phyloP scores from a whole-genome alignment of 2,329 filamentous ascomycete genomes.

The Penicillium sp. region DNA sequence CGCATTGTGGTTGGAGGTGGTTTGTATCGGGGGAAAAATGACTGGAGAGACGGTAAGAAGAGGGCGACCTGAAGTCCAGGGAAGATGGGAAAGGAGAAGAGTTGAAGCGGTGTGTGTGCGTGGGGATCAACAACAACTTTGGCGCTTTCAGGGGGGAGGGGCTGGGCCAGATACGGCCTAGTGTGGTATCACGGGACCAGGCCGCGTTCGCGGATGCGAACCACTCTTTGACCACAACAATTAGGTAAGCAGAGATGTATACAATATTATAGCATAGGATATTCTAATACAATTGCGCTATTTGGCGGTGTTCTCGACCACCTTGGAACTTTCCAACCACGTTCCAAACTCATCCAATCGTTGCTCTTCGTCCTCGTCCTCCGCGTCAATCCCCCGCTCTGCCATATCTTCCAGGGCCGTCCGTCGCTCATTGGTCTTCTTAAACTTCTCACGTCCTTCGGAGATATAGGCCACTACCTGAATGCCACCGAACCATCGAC shows the following conservation, averaged over 20 bases:
- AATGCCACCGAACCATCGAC: constrained; percentile 75
- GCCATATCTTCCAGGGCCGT: constrained; percentile 51
- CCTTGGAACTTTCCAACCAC: constrained; percentile 46
- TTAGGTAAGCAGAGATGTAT: background rate
- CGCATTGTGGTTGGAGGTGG: constrained; percentile 61
- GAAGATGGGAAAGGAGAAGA: constrained; percentile 32
- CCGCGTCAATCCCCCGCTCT: constrained; percentile 48
- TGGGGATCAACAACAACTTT: constrained; percentile 37
- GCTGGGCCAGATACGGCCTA: constrained; percentile 26
- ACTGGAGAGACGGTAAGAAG: constrained; percentile 16
- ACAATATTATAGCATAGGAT: background rate
- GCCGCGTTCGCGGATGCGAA: constrained; percentile 30
- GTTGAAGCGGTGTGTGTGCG: constrained; percentile 41
- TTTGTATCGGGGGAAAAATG: constrained; percentile 16
- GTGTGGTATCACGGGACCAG: constrained; percentile 33
- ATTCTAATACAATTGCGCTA: constrained; percentile 5
- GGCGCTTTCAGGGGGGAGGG: constrained; percentile 28
- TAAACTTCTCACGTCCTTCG: constrained; percentile 73
- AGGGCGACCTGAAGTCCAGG: constrained; percentile 27
- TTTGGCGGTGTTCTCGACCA: constrained; percentile 31
- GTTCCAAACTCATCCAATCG: constrained; percentile 55
- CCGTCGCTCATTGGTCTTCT: constrained; percentile 62
- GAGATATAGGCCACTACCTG: constrained; percentile 73
- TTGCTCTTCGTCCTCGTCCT: constrained; percentile 50
- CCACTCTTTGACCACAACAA: constrained; percentile 21